Conservation (phyloP, 176 grass and related monocot genomes). For the Saccharum spontaneum region DNA sequence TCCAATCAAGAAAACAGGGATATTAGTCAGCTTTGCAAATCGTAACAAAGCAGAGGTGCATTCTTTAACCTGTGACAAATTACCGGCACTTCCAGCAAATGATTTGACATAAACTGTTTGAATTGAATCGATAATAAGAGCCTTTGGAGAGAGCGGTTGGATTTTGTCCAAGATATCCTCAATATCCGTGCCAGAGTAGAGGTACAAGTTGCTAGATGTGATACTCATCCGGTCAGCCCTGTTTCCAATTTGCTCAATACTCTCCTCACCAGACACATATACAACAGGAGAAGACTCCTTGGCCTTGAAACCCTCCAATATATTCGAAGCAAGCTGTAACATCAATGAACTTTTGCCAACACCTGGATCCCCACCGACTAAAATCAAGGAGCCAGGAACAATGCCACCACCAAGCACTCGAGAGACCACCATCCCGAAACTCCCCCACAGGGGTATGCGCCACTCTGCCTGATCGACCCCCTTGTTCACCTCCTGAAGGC, state of each 20-base stretch:
- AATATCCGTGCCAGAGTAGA: conserved; percentile 93
- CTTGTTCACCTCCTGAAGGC: conserved; percentile 57
- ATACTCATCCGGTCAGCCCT: conserved; percentile 88
- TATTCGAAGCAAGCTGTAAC: conserved; percentile 82
- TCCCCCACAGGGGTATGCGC: conserved; percentile 82
- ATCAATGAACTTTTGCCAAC: conserved; percentile 96
- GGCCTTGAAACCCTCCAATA: conserved; percentile 48
- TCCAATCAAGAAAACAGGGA: conserved; percentile 93
- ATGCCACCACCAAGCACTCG: conserved; percentile 87
- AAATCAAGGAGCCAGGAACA: conserved; percentile 94
- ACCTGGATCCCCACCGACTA: conserved; percentile 96
- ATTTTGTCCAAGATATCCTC: conserved; percentile 97
- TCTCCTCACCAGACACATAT: conserved; percentile 97
- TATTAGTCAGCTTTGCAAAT: conserved; percentile 91
- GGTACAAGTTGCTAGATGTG: conserved; percentile 68
- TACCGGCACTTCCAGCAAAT: conserved; percentile 92
- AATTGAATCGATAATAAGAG: conserved; percentile 94
- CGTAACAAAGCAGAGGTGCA: conserved; percentile 84
- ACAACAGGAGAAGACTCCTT: conserved; percentile 59
- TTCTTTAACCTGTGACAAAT: conserved; percentile 83
- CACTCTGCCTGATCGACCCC: conserved; percentile 53
- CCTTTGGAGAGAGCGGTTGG: conserved; percentile 59
- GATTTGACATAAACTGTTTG: conserved; percentile 92
- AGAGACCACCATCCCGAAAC: conserved; percentile 68
- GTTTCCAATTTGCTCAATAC: conserved; percentile 92